Conservation (phyloP, 2,329 filamentous ascomycete species). For the Cordyceps pruinosa region DNA sequence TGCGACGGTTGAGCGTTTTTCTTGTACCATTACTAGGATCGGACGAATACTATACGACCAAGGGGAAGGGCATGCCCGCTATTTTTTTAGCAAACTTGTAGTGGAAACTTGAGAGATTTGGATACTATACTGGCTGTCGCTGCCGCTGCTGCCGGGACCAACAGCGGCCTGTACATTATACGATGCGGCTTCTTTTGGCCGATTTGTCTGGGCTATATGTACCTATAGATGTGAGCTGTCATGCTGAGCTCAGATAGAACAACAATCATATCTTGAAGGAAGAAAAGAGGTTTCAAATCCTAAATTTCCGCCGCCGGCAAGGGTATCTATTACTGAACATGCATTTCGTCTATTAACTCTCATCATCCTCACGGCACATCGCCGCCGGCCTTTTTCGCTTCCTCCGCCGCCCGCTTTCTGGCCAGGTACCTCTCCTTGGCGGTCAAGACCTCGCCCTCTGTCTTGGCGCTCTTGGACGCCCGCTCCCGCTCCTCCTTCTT, state of each 20-base stretch:
- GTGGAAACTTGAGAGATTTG: background rate
- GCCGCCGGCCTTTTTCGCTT: constrained; percentile 50
- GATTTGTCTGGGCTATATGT: background rate
- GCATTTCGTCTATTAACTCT: background rate
- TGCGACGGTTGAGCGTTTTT: background rate
- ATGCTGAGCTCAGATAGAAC: background rate
- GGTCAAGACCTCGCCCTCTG: constrained; percentile 65
- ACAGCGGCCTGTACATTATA: constrained; percentile 2
- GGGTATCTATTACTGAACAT: constrained; percentile 23
- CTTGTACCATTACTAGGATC: background rate
- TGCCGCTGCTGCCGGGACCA: background rate
- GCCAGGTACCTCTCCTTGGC: constrained; percentile 75
- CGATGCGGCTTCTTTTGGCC: background rate
- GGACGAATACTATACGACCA: constrained; percentile 2
- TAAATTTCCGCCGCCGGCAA: constrained; percentile 2
- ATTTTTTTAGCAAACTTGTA: background rate
- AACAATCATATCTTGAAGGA: background rate
- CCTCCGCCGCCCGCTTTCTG: constrained; percentile 66
- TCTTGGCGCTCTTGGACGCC: constrained; percentile 70
- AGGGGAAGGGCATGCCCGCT: background rate
- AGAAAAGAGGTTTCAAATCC: background rate
- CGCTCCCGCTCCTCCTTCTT: constrained; percentile 57
- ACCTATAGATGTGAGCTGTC: constrained; percentile 2
- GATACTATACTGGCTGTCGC: background rate
- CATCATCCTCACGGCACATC: constrained; percentile 19